A percentile compares a stretch with the other conserved stretches of the same genome.
Conservation (phyloP, 371 early-diverging fungal species). For the Zychaea mexicana region DNA sequence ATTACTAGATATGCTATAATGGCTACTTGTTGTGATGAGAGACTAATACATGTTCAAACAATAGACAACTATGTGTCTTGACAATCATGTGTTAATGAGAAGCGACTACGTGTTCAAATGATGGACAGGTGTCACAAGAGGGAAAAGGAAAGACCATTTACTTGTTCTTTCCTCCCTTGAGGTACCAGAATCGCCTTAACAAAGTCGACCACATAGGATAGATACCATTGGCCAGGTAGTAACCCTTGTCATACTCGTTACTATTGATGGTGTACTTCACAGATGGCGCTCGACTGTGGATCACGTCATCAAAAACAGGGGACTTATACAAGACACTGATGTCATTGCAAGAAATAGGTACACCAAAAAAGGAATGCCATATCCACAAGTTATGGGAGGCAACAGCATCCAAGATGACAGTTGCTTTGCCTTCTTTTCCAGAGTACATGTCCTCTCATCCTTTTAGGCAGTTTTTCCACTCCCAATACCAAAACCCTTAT, state of each 20-base stretch:
- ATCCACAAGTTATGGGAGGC: background rate
- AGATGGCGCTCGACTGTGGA: background rate
- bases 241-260: background rate
- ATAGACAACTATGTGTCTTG: too few species aligned
- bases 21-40: too few species aligned
- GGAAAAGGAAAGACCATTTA: too few species aligned
- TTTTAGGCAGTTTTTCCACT: background rate
- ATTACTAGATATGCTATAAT: too few species aligned
- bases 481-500: too few species aligned
- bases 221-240: slow-evolving; percentile 3
- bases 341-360: background rate
- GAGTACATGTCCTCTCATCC: background rate
- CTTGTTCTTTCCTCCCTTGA: background rate
- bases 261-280: background rate
- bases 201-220: background rate
- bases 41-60: too few species aligned
- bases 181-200: background rate
- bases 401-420: background rate
- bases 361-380: background rate
- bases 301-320: background rate
- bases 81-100: too few species aligned
- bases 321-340: background rate
- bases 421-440: background rate
- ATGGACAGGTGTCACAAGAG: too few species aligned
- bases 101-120: too few species aligned